Evolutionary conservation across 2,329 filamentous ascomycete genomes (phyloP).

Genomic region (Colletotrichum truncatum): DNA sequence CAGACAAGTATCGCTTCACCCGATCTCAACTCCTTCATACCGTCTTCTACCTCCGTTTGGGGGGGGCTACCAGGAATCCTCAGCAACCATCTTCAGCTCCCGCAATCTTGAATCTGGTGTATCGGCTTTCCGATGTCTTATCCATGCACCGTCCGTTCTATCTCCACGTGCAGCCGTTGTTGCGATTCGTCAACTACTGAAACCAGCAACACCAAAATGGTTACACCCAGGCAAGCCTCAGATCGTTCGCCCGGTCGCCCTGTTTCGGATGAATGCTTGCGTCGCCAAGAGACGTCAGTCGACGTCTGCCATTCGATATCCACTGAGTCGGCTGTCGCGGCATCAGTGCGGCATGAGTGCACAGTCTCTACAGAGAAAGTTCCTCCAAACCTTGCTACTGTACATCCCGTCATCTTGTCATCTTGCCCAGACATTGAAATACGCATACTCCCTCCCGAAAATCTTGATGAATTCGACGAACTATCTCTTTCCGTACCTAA

Average conservation of each 20-base stretch:
- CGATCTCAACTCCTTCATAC: background rate
- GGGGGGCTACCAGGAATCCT: background rate
- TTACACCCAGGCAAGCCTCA: background rate
- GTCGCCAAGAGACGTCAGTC: constrained; percentile 18
- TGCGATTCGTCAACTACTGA: constrained; percentile 10
- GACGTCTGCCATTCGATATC: constrained; percentile 22
- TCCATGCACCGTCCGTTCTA: background rate
- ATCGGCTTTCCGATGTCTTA: background rate
- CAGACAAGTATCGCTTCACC: constrained; percentile 26
- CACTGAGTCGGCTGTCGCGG: background rate
- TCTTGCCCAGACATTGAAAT: constrained; percentile 7
- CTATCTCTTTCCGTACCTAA: background rate
- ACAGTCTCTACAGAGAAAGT: background rate
- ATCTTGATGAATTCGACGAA: accelerated
- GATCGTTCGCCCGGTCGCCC: background rate
- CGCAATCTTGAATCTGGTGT: background rate
- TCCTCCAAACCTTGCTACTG: background rate
- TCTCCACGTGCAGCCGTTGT: background rate
- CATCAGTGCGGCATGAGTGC: constrained; percentile 6
- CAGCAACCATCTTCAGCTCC: background rate
- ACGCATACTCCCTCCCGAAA: background rate
- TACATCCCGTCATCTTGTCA: background rate
- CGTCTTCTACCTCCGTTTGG: background rate
- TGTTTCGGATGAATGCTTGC: background rate
- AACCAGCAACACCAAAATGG: constrained; percentile 1